phyloP scores from a whole-genome alignment of 495 filamentous ascomycete species.

The Sabuloglossum arenarium region DNA sequence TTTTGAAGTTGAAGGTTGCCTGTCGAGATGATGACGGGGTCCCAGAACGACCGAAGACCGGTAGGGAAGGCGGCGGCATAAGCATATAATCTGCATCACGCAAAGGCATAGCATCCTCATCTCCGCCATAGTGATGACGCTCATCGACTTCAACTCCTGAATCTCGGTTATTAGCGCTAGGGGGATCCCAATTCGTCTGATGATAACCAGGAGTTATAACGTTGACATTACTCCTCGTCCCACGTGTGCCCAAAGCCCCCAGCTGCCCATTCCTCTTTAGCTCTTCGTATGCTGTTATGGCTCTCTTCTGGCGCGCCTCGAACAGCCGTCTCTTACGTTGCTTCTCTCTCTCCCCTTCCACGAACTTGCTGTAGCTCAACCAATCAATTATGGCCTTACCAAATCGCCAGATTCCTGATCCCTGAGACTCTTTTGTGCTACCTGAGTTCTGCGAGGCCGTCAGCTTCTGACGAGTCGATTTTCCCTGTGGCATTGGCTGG shows the following conservation, averaged over 20 bases:
- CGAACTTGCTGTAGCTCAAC: neutral
- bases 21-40: constrained; percentile 9
- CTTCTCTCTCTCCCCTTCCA: neutral
- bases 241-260: neutral
- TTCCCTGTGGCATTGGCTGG: neutral
- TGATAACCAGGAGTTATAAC: neutral
- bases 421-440: neutral
- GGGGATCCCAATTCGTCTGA: neutral
- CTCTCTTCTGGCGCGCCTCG: constrained; percentile 13
- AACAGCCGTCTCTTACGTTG: neutral
- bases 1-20: constrained; percentile 7
- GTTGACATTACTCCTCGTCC: neutral
- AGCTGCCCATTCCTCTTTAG: constrained; percentile 35
- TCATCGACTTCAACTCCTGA: constrained; percentile 14
- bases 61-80: constrained; percentile 5
- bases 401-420: constrained; percentile 35
- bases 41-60: neutral
- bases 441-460: neutral
- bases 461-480: neutral
- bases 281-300: constrained; percentile 35
- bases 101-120: neutral
- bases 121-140: constrained; percentile 8
- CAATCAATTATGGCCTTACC: constrained; percentile 29
- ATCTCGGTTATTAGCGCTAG: constrained; percentile 7
- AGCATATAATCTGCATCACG: constrained; percentile 3